These are phyloP conservation scores for Hericium coralloides DNA, from an alignment of 768 basidiomycete genomes.

Conservation along the genomic window DNA sequence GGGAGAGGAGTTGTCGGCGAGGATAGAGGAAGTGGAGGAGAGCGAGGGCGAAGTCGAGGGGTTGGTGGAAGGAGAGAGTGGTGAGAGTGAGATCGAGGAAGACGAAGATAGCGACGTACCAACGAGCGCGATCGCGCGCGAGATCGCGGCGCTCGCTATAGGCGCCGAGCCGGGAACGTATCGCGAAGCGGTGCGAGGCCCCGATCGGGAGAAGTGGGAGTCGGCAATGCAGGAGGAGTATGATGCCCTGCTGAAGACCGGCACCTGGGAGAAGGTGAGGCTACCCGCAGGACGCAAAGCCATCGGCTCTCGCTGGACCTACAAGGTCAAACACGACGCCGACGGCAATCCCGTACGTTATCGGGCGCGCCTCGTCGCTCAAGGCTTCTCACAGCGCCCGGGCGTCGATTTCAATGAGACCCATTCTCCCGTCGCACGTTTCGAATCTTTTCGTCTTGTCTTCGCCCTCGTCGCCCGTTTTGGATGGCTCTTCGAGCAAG, in stretches of 20 bases:
- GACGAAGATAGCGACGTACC: not conserved
- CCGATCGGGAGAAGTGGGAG: not conserved
- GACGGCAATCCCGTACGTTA: conserved; percentile 18
- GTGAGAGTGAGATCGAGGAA: not conserved
- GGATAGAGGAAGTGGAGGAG: too few relatives aligned
- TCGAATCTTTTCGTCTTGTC: conserved; percentile 12
- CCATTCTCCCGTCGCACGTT: conserved; percentile 15
- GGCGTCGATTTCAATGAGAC: conserved; percentile 25
- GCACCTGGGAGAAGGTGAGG: not conserved
- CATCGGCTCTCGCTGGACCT: conserved; percentile 21
- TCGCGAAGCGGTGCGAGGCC: not conserved
- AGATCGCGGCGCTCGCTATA: not conserved
- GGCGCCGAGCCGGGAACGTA: not conserved
- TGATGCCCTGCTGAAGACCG: not conserved
- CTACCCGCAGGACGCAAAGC: not conserved
- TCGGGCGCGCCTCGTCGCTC: conserved; percentile 28
- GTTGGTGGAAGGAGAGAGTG: not conserved
- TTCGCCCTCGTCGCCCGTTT: conserved; percentile 29
- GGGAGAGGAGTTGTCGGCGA: not conserved
- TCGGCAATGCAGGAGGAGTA: not conserved
- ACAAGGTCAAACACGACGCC: conserved; percentile 22
- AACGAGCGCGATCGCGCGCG: not conserved
- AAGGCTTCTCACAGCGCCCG: conserved; percentile 25
- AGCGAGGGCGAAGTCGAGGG: too few relatives aligned
- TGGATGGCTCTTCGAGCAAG: conserved; percentile 27